phyloP scores from a whole-genome alignment of 805 yeast genomes.

The Yamadazyma sp. region DNA sequence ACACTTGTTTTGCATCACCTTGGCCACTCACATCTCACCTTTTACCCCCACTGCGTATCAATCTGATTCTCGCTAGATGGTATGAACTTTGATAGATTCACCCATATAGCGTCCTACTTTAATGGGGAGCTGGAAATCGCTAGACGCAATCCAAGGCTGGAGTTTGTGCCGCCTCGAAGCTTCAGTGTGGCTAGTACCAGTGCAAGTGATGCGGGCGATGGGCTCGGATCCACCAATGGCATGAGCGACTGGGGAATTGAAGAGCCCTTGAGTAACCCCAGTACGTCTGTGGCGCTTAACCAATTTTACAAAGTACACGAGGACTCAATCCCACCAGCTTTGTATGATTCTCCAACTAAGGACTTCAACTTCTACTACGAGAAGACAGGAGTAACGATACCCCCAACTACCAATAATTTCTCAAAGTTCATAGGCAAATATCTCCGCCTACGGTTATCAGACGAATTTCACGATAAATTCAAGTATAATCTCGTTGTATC shows the following conservation, averaged over 20 bases:
- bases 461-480: constrained; percentile 39
- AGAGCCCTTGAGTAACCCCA: constrained; percentile 12
- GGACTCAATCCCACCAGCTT: not conserved
- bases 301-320: constrained; percentile 1
- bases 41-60: too few species aligned
- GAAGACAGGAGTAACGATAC: constrained; percentile 14
- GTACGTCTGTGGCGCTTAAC: not conserved
- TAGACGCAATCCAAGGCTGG: not conserved
- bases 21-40: too few species aligned
- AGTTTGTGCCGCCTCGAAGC: not conserved
- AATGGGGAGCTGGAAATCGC: constrained; percentile 8
- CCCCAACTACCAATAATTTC: constrained; percentile 22
- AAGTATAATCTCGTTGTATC: constrained; percentile 40
- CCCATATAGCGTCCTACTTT: constrained; percentile 27
- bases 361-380: constrained; percentile 11
- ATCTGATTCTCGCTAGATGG: constrained; percentile 1
- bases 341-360: not conserved
- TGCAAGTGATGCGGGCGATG: constrained; percentile 1
- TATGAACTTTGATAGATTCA: constrained; percentile 30
- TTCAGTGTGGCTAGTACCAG: too few species aligned
- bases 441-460: constrained; percentile 16
- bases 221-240: constrained; percentile 13
- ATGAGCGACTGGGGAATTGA: constrained; percentile 41
- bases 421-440: constrained; percentile 28
- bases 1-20: too few species aligned